phyloP scores from a whole-genome alignment of 2,329 filamentous ascomycete species.

The Aspergillus aculeatinus region DNA sequence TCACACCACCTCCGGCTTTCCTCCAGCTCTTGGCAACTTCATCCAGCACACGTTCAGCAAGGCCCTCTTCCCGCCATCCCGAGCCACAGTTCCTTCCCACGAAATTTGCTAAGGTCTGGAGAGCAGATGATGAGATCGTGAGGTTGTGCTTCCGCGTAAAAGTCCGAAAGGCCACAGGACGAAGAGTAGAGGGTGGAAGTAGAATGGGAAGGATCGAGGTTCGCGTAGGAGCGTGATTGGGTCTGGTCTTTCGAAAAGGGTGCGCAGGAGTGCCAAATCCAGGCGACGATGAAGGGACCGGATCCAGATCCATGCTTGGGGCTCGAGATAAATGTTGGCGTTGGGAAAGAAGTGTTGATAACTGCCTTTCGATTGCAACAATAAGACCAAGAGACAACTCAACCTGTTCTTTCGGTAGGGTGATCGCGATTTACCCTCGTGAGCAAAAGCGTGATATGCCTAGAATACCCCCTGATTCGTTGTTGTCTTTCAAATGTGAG shows the following conservation, averaged over 20 bases:
- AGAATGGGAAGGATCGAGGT: slow-evolving; percentile 79
- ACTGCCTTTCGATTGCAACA: not conserved
- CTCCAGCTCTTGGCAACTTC: slow-evolving; percentile 93
- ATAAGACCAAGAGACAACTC: too few species aligned
- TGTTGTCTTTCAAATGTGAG: not conserved
- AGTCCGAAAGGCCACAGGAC: slow-evolving; percentile 88
- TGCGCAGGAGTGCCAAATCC: slow-evolving; percentile 85
- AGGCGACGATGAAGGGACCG: slow-evolving; percentile 82
- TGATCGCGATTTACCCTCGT: too few species aligned
- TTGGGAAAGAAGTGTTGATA: not conserved
- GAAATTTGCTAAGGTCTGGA: slow-evolving; percentile 82
- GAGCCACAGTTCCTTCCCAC: slow-evolving; percentile 92
- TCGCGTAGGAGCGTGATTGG: slow-evolving; percentile 51
- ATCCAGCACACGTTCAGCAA: slow-evolving; percentile 88
- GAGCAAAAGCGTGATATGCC: too few species aligned
- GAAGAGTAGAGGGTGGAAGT: slow-evolving; percentile 79
- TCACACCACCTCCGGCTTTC: slow-evolving; percentile 79
- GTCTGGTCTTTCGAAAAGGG: slow-evolving; percentile 57
- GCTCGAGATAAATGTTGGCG: not conserved
- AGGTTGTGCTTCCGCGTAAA: slow-evolving; percentile 98
- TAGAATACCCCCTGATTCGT: not conserved
- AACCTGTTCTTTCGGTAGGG: too few species aligned
- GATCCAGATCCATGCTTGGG: slow-evolving; percentile 45
- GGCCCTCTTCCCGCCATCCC: slow-evolving; percentile 91
- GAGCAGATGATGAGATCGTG: slow-evolving; percentile 81